Conservation (phyloP, 345 rosid species). For the Eucalyptus virginea region DNA sequence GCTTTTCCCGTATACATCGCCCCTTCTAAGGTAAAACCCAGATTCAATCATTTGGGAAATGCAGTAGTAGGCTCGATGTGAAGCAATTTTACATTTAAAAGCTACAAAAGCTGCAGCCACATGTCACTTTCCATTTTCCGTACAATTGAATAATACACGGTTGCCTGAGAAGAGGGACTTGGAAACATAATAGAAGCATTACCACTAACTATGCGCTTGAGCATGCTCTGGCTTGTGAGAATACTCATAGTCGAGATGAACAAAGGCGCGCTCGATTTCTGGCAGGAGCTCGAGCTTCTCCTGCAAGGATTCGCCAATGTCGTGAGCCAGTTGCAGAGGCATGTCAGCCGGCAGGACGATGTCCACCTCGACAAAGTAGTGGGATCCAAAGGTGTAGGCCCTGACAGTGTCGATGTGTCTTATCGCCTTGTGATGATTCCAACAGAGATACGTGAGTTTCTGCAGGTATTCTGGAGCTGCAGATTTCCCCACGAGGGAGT, state of each 20-base stretch:
- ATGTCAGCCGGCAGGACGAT: constrained; percentile 80
- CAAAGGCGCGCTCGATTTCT: constrained; percentile 92
- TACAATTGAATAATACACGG: not conserved
- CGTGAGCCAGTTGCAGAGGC: constrained; percentile 92
- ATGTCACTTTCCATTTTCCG: not conserved
- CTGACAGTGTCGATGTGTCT: constrained; percentile 92
- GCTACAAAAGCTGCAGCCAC: not conserved
- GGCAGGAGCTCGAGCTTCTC: constrained; percentile 86
- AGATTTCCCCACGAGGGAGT: constrained; percentile 80
- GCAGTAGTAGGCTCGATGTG: not conserved
- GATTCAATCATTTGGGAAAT: not conserved
- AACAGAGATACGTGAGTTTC: constrained; percentile 89
- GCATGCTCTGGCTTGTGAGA: constrained; percentile 95
- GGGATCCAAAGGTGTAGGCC: constrained; percentile 97
- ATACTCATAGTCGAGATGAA: constrained; percentile 94
- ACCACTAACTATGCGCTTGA: constrained; percentile 21
- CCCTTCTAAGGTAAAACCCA: not conserved
- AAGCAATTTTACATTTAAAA: not conserved
- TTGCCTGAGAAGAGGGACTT: not conserved
- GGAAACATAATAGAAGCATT: not conserved
- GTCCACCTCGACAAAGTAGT: constrained; percentile 97
- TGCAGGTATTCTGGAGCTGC: constrained; percentile 87
- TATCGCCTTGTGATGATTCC: constrained; percentile 91
- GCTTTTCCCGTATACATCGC: not conserved
- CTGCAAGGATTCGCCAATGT: constrained; percentile 83